These are phyloP conservation scores for Aphanoascus verrucosus DNA, from an alignment of 2,329 filamentous ascomycete species.

Conservation along the genomic window DNA sequence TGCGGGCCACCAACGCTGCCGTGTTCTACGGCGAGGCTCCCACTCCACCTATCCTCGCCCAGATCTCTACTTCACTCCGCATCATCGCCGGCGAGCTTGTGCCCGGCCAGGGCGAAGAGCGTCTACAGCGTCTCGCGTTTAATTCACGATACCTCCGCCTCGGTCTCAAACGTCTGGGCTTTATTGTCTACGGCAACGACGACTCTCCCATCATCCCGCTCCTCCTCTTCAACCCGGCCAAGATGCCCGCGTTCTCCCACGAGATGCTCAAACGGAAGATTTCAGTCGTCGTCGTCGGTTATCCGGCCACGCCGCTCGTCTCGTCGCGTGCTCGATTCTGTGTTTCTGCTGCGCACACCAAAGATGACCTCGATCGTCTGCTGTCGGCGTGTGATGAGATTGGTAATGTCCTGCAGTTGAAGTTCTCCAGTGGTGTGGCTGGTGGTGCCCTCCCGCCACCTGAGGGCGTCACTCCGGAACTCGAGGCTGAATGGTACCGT, in stretches of 20 bases:
- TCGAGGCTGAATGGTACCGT: constrained; percentile 56
- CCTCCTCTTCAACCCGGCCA: constrained; percentile 93
- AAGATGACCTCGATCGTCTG: constrained; percentile 89
- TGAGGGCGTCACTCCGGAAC: constrained; percentile 58
- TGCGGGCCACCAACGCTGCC: constrained; percentile 73
- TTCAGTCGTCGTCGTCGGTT: constrained; percentile 91
- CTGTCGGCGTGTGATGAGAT: constrained; percentile 85
- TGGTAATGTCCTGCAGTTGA: constrained; percentile 82
- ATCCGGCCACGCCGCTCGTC: constrained; percentile 90
- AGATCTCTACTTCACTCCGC: constrained; percentile 76
- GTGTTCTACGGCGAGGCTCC: constrained; percentile 82
- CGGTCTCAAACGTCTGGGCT: constrained; percentile 89
- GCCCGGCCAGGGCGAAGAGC: constrained; percentile 89
- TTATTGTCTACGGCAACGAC: constrained; percentile 94
- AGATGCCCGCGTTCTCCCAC: constrained; percentile 96
- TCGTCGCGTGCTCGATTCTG: constrained; percentile 93
- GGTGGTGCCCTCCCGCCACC: constrained; percentile 71
- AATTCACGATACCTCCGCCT: constrained; percentile 98
- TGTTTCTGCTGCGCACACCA: constrained; percentile 90
- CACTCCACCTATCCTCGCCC: constrained; percentile 74
- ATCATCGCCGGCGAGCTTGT: constrained; percentile 81
- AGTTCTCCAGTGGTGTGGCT: constrained; percentile 92
- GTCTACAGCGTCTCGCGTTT: constrained; percentile 89
- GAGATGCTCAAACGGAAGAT: constrained; percentile 98
- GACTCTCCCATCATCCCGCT: constrained; percentile 95